A percentile compares a stretch with the other conserved stretches of the same genome.
Evolutionary conservation across 73 alveolate genomes (phyloP).

Genomic region (Loxodes magnus): DNA sequence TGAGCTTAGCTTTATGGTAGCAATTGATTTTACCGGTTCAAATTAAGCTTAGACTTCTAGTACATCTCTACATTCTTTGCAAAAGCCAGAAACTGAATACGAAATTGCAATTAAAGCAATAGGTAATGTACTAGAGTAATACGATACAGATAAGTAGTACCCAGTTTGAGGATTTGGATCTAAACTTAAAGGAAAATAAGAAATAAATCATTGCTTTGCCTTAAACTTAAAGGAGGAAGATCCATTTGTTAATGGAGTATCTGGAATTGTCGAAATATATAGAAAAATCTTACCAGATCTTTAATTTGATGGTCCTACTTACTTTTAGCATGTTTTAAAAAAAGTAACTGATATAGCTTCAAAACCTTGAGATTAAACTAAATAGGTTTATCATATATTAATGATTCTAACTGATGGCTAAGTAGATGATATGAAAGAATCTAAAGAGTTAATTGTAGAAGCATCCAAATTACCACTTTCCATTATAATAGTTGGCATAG

Average conservation of each 20-base stretch:
- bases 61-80: conserved; percentile 53
- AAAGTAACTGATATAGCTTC: conserved; percentile 15
- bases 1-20: conserved; percentile 56
- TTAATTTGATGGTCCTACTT: conserved; percentile 80
- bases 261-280: conserved; percentile 56
- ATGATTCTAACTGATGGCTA: conserved; percentile 83
- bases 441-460: conserved; percentile 52
- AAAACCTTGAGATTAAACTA: conserved; percentile 15
- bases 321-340: conserved; percentile 47
- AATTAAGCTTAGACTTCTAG: conserved; percentile 49
- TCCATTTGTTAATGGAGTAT: conserved; percentile 63
- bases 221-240: conserved; percentile 52
- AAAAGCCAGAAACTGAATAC: conserved; percentile 47
- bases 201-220: conserved; percentile 65
- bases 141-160: conserved; percentile 79
- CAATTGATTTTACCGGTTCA: conserved; percentile 83
- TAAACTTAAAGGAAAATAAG: conserved; percentile 14
- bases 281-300: conserved; percentile 43
- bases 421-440: conserved; percentile 68
- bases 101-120: conserved; percentile 58
- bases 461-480: conserved; percentile 67
- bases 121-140: conserved; percentile 65
- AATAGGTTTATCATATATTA: conserved; percentile 21
- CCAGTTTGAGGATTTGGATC: conserved; percentile 94
- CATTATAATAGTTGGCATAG: conserved; percentile 72